Evolutionary conservation across 2,329 filamentous ascomycete species (phyloP), one percentile per base, ranked within the genome.

Genomic region (Alternaria conjuncta): DNA sequence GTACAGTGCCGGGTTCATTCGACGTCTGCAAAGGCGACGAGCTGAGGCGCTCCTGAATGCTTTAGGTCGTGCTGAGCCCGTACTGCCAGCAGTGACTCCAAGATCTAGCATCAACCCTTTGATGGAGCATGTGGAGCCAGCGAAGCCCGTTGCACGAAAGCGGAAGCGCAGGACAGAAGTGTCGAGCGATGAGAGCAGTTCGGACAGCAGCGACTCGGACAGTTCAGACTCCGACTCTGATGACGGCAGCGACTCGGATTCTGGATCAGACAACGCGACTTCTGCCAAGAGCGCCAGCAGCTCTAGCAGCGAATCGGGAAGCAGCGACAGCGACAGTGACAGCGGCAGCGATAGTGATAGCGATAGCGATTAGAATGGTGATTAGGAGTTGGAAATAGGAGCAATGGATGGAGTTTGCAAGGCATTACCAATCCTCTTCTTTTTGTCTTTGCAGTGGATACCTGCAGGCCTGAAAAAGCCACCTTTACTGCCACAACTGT

Each of bases 131-230:
- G 47, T 71, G 26, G 63, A 63, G 45, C 68, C 66, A 51, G 56
- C 62, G 11, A 55, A 68, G 36, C 66, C 64, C 18, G 64, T 60
- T 23, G 63, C 69, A n/a, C 66, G 65, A 18, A 74, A 74, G 59
- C 71, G 75, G 12, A 79, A 79, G 57, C 68, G 69, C 3, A 71
- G 74, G 32, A 73, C 63, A 3, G 71, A 73, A 6, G 63, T 75
- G 1, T 74, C 75, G 5, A 77, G 73, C 46, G 75, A 78, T 36
- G 76, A 78, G 50, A 77, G 72, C 54, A 79, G 74, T 63, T 75
- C 74, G 18, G 75, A 75, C 43, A 77, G 73, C 58, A 76, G 72
- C 51, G 75, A 71, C 50, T 69, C 67, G 11, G 71, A 76, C 6
- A 72, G 69, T 53, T 71, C 70, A 5, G 67, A 68, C 18, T 71